Evolutionary conservation across 2,329 filamentous ascomycete species (phyloP), one percentile per base, ranked within the genome.

Genomic region (Nigrograna mackinnonii): DNA sequence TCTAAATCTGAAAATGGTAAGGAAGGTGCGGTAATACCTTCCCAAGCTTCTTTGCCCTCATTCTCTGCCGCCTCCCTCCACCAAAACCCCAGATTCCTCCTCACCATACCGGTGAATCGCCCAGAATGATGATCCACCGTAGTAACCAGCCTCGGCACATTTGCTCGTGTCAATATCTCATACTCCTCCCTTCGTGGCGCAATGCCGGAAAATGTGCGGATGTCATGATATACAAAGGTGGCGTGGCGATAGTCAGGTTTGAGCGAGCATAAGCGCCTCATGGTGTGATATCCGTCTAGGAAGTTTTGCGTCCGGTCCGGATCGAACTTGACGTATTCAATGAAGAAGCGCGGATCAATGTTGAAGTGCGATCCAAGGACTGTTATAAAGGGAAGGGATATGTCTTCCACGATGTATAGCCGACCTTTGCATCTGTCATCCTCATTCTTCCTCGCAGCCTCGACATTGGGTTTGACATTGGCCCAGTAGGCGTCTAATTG

Each of bases 341-440:
- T 32, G 35, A 46, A 46, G 40, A 50, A 47, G 12, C 35, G 34
- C 19, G 47, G 47, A 18, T 50, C 44, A 22, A 50, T 50, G 19
- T 37, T 31, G 37, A 50, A 50, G 13, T 40, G 39, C 12, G 21
- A 31, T 6, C 44, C 44, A 2, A 50, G 18, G n/a, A 22, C 30
- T 13, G 37, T 41, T 6, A 50, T 39, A 30, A 38, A 46, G 21
- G 37, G 38, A 11, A 44, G 24, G 5, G 47, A 44, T 4, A 49
- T 34, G 13, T 44, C 44, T 39, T 50, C 43, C 4, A 47, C 31
- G 34, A 50, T 4, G 39, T 44, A 47, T 3, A 47, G 31, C 6
- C 43, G 43, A 6, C 39, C 39, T 39, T 31, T 38, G 21, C 30
- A 32, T 37, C 4, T 28, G 16, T 33, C 7, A 7, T 11, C 18